phyloP scores from a whole-genome alignment of 805 yeast species.

The Saccharomycopsis synnaedendra region DNA sequence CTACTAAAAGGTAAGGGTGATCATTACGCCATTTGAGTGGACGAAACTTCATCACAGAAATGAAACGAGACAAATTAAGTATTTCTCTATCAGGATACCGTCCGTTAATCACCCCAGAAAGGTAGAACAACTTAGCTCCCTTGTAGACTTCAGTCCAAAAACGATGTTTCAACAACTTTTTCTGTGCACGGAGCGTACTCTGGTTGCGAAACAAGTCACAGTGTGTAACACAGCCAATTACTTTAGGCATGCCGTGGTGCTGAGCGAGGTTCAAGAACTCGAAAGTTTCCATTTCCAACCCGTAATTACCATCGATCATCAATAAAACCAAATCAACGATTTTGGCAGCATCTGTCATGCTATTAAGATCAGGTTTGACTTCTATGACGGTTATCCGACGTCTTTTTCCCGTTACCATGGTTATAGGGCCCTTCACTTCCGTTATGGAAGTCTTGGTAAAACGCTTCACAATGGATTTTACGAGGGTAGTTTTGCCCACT shows the following conservation, averaged over 20 bases:
- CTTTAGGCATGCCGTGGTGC: slow-evolving; percentile 98
- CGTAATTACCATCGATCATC: slow-evolving; percentile 93
- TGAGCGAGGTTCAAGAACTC: slow-evolving; percentile 93
- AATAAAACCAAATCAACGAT: slow-evolving; percentile 85
- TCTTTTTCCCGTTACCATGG: slow-evolving; percentile 91
- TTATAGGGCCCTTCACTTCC: slow-evolving; percentile 91
- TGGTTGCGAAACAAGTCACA: slow-evolving; percentile 87
- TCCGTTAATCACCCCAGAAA: slow-evolving; percentile 93
- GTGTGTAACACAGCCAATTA: slow-evolving; percentile 91
- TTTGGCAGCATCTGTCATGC: slow-evolving; percentile 95
- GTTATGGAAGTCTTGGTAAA: slow-evolving; percentile 75
- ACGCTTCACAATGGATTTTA: slow-evolving; percentile 78
- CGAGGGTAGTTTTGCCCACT: slow-evolving; percentile 90
- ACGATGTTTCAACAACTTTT: slow-evolving; percentile 83
- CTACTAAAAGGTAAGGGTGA: slow-evolving; percentile 89
- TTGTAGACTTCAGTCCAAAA: slow-evolving; percentile 99
- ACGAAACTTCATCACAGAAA: slow-evolving; percentile 94
- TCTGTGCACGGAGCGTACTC: slow-evolving; percentile 80
- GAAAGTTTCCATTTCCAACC: slow-evolving; percentile 99
- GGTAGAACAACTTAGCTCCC: slow-evolving; percentile 91
- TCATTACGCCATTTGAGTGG: slow-evolving; percentile 99
- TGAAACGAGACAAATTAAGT: slow-evolving; percentile 80
- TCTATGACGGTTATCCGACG: slow-evolving; percentile 89
- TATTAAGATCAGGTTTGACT: slow-evolving; percentile 82
- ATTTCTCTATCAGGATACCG: slow-evolving; percentile 97